Evolutionary conservation across 2,329 filamentous ascomycete genomes (phyloP).

Genomic region (Aspergillus nomiae): DNA sequence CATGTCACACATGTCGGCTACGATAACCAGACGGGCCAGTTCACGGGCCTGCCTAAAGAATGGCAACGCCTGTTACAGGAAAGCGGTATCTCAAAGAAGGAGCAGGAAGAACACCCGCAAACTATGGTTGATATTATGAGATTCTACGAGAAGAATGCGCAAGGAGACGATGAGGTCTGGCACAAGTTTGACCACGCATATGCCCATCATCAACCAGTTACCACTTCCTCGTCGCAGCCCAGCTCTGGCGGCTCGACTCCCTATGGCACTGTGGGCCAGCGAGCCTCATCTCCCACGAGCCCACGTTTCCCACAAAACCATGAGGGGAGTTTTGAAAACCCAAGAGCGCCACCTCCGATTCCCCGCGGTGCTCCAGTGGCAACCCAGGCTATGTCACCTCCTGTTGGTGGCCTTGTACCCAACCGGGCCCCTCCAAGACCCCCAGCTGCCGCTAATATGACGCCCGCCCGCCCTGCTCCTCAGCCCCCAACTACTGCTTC

Average conservation of each 20-base stretch:
- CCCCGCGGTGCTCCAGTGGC: slow-evolving; percentile 54
- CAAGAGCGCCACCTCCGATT: slow-evolving; percentile 86
- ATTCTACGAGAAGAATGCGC: slow-evolving; percentile 94
- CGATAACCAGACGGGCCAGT: slow-evolving; percentile 93
- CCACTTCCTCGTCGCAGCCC: slow-evolving; percentile 43
- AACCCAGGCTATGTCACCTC: slow-evolving; percentile 52
- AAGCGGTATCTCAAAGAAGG: slow-evolving; percentile 93
- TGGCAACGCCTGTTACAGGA: slow-evolving; percentile 96
- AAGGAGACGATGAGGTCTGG: slow-evolving; percentile 82
- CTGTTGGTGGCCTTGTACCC: slow-evolving; percentile 66
- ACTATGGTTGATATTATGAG: slow-evolving; percentile 94
- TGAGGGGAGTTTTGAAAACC: slow-evolving; percentile 96
- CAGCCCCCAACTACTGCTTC: slow-evolving; percentile 47
- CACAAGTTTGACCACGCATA: slow-evolving; percentile 94
- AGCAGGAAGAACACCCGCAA: slow-evolving; percentile 92
- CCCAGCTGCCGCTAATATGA: slow-evolving; percentile 55
- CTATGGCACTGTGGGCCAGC: slow-evolving; percentile 56
- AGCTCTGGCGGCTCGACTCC: slow-evolving; percentile 44
- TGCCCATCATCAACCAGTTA: slow-evolving; percentile 50
- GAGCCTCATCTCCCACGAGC: slow-evolving; percentile 78
- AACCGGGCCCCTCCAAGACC: slow-evolving; percentile 84
- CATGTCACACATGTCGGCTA: slow-evolving; percentile 98
- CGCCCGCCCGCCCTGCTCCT: slow-evolving; percentile 46
- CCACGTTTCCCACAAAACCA: slow-evolving; percentile 86
- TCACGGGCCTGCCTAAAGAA: slow-evolving; percentile 94